Conservation (phyloP, 139 green algal species). For the Chlamydomonas schloesseri region DNA sequence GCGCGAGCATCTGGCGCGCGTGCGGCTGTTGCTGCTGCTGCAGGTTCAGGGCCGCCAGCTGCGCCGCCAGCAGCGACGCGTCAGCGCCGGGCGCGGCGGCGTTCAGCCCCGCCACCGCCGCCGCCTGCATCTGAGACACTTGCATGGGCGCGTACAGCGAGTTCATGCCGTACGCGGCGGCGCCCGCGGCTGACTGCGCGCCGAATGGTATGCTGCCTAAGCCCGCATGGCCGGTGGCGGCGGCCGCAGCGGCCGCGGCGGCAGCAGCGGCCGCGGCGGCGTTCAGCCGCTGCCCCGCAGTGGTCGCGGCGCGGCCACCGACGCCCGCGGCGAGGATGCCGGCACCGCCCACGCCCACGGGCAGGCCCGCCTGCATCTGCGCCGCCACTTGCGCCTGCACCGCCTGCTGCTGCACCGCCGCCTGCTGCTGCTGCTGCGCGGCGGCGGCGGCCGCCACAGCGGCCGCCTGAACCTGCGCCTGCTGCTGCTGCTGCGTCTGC, state of each 20-base stretch:
- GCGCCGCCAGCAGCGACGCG: constrained; percentile 17
- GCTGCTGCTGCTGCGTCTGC: constrained; percentile 24
- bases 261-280: background rate
- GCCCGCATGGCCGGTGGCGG: background rate
- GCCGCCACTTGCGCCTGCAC: background rate
- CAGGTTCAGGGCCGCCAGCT: constrained; percentile 28
- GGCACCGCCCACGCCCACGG: background rate
- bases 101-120: background rate
- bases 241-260: background rate
- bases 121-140: constrained; percentile 2
- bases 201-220: background rate
- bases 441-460: too few relatives aligned
- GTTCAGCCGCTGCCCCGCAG: background rate
- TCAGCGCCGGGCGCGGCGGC: background rate
- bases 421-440: background rate
- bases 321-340: background rate
- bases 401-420: background rate
- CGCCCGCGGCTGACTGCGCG: background rate
- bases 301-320: background rate
- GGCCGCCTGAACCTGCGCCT: background rate
- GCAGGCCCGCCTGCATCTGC: background rate
- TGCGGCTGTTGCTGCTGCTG: constrained; percentile 17
- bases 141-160: background rate
- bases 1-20: too few relatives aligned
- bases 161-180: background rate